Evolutionary conservation across 208 protist genomes (phyloP), one percentile per base, ranked within the genome.

Genomic region (Trypanosoma conorhini): DNA sequence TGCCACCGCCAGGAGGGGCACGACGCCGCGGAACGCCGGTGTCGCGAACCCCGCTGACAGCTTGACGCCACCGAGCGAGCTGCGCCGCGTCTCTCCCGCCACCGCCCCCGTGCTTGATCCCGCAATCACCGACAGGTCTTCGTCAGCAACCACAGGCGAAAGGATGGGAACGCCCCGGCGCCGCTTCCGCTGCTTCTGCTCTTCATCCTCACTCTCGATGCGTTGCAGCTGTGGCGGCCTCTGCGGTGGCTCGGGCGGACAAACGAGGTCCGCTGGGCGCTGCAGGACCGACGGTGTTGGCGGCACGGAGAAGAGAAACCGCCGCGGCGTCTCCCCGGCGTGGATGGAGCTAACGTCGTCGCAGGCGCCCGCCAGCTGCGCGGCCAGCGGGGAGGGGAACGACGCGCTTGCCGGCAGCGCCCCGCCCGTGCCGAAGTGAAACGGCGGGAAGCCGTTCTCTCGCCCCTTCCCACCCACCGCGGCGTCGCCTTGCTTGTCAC

Each of bases 331-430:
- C 38, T 67, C 60, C 22, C 60, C 26, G 7, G 68, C 35, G 48
- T 58, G 60, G 66, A 74, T 74, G 52, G 68, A 54, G 54, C 68
- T 74, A 3, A 74, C n/a, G 55, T 66, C n/a, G 55, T 66, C 68
- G 19, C 50, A 68, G 7, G 63, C 22, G 33, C 9, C 35, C 15
- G 65, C 22, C 44, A 54, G 5, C 13, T 54, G 65, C 17, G 13
- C 12, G 28, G 28, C 28, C 38, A 52, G 33, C 38, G 54, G 55
- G 12, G 40, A 61, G 5, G 38, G 22, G 33, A 67, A 74, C 0
- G 68, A 74, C 22, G 44, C 52, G 61, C 68, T 67, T 24, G 38
- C 68, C 21, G 68, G 50, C 24, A n/a, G 35, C 13, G n/a, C 17
- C 5, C 40, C 33, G 15, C 12, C 46, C 21, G 1, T 5, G 24